Evolutionary conservation across 345 rosid genomes (phyloP).

Genomic region (Acer saccharum): DNA sequence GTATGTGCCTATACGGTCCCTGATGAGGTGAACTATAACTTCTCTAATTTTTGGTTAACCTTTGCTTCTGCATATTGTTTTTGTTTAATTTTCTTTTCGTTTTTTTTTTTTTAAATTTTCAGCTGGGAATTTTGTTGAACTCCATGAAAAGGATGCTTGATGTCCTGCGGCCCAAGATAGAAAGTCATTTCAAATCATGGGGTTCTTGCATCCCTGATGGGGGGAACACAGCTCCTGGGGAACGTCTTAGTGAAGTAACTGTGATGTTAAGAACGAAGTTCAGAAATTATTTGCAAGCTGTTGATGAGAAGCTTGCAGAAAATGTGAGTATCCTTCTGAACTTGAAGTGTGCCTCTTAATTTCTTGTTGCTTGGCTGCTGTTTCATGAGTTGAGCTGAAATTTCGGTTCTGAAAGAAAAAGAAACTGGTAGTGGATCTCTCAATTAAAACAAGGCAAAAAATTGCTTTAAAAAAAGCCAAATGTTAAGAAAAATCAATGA

Average conservation of each 20-base stretch:
- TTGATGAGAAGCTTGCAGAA: constrained; percentile 85
- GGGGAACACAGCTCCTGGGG: constrained; percentile 83
- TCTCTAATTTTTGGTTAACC: not conserved
- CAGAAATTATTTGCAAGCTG: constrained; percentile 86
- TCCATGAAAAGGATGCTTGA: constrained; percentile 98
- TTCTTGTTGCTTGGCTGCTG: not conserved
- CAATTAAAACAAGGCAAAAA: not conserved
- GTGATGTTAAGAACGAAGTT: constrained; percentile 95
- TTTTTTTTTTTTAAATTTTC: constrained; percentile 5
- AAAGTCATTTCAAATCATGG: constrained; percentile 84
- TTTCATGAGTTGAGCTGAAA: not conserved
- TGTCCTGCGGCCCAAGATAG: constrained; percentile 75
- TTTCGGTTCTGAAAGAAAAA: not conserved
- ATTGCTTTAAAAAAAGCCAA: not conserved
- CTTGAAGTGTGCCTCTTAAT: not conserved
- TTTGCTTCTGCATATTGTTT: constrained; percentile 12
- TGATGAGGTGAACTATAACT: constrained; percentile 65
- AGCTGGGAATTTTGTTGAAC: constrained; percentile 89
- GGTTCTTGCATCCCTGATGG: constrained; percentile 88
- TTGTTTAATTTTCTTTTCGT: constrained; percentile 15
- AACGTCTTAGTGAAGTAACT: constrained; percentile 90
- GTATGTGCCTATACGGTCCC: constrained; percentile 74
- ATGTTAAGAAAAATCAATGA: not conserved
- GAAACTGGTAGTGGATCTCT: not conserved
- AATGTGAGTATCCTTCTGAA: constrained; percentile 59